Evolutionary conservation across 352 stramenopile genomes (phyloP).

Genomic region (Phytophthora quininea): DNA sequence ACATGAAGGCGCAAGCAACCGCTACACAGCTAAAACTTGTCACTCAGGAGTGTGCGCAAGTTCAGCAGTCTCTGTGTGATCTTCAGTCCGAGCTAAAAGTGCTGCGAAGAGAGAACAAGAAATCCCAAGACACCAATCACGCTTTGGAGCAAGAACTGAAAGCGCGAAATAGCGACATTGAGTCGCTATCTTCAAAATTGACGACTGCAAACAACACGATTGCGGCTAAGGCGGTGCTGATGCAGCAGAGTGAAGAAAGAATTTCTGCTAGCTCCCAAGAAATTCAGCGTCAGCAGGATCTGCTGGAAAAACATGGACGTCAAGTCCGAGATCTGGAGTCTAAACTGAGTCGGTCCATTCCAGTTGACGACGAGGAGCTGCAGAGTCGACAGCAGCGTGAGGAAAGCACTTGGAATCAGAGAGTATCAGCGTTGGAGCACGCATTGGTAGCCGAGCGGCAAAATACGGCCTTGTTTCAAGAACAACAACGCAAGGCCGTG

Average conservation of each 20-base stretch:
- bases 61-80: slow-evolving; percentile 2
- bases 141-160: slow-evolving; percentile 21
- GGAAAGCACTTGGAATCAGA: slow-evolving; percentile 67
- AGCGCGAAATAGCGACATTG: slow-evolving; percentile 18
- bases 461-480: slow-evolving; percentile 36
- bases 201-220: neutral
- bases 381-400: slow-evolving; percentile 45
- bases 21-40: slow-evolving; percentile 20
- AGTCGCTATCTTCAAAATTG: slow-evolving; percentile 28
- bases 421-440: slow-evolving; percentile 60
- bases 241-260: slow-evolving; percentile 37
- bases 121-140: slow-evolving; percentile 18
- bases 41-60: slow-evolving; percentile 21
- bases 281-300: slow-evolving; percentile 33
- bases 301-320: slow-evolving; percentile 46
- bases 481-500: slow-evolving; percentile 46
- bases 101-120: slow-evolving; percentile 21
- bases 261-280: slow-evolving; percentile 32
- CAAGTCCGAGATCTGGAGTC: slow-evolving; percentile 54
- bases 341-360: slow-evolving; percentile 56
- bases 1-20: slow-evolving; percentile 3
- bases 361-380: slow-evolving; percentile 54
- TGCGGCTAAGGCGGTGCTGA: slow-evolving; percentile 11
- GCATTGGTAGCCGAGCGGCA: slow-evolving; percentile 54
- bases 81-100: slow-evolving; percentile 15